Conservation (phyloP, 768 basidiomycete species). For the Lanmaoa rubissima region DNA sequence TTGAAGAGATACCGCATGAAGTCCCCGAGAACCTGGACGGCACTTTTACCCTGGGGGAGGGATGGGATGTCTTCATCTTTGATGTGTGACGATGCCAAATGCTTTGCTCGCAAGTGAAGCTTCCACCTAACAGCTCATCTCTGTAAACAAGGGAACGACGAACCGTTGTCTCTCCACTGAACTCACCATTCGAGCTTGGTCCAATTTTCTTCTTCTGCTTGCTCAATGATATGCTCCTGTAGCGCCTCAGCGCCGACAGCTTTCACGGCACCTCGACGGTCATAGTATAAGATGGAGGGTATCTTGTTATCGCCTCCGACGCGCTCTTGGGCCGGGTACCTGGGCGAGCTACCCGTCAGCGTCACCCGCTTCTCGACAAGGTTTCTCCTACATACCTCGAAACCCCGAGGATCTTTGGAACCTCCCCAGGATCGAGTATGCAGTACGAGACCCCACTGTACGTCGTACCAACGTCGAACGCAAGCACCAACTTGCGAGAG, state of each 20-base stretch:
- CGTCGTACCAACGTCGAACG: constrained; percentile 45
- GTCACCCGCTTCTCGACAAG: not conserved
- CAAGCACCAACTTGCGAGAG: constrained; percentile 41
- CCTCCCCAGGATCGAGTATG: constrained; percentile 36
- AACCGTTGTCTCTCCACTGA: no score
- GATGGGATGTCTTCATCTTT: constrained; percentile 20
- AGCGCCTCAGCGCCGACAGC: constrained; percentile 46
- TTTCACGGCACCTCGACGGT: constrained; percentile 35
- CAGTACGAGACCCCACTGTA: constrained; percentile 41
- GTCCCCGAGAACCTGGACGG: constrained; percentile 23
- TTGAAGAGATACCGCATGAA: constrained; percentile 29
- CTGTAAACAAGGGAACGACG: not conserved
- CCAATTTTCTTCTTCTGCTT: constrained; percentile 38
- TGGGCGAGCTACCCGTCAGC: constrained; percentile 10
- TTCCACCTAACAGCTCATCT: constrained; percentile 25
- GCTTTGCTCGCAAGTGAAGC: constrained; percentile 35
- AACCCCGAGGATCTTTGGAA: constrained; percentile 30
- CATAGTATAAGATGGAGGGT: constrained; percentile 49
- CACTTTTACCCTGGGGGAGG: constrained; percentile 23
- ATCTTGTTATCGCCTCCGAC: constrained; percentile 49
- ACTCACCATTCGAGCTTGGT: constrained; percentile 41
- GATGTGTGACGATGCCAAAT: constrained; percentile 24
- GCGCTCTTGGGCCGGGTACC: constrained; percentile 47
- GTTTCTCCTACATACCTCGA: constrained; percentile 18
- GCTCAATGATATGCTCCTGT: constrained; percentile 34